Percentiles rank a stretch among this genome's conserved stretches.
Evolutionary conservation across 192 early-diverging fungal species (phyloP).

Genomic region (Podila horticola): DNA sequence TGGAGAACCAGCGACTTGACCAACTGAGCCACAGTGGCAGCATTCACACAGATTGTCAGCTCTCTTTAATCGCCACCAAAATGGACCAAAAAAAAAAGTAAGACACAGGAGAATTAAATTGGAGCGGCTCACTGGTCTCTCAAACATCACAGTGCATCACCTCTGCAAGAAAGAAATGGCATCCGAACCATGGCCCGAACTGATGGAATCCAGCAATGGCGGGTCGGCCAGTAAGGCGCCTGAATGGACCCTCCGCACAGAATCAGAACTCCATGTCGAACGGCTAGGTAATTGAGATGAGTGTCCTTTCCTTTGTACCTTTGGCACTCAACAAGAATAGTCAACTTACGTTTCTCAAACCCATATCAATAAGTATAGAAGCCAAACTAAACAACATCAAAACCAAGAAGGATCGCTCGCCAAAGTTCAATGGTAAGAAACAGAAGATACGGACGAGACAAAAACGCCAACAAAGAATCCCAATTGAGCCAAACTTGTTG

Average conservation of each 20-base stretch:
- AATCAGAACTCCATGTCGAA: constrained; percentile 47
- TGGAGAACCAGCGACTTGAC: too few relatives aligned
- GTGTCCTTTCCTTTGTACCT: neutral
- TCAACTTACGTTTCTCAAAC: neutral
- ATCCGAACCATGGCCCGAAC: constrained; percentile 26
- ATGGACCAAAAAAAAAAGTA: too few relatives aligned
- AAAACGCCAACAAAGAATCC: too few relatives aligned
- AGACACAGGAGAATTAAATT: too few relatives aligned
- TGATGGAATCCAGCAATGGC: neutral
- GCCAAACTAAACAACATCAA: constrained; percentile 33
- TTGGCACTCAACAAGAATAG: neutral
- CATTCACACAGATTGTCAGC: too few relatives aligned
- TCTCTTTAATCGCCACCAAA: too few relatives aligned
- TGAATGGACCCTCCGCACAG: constrained; percentile 33
- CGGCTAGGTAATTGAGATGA: constrained; percentile 22
- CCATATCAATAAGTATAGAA: constrained; percentile 2
- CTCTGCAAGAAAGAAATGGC: neutral
- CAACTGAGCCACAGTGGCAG: too few relatives aligned
- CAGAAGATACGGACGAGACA: neutral
- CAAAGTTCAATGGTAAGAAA: neutral
- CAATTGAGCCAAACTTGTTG: neutral
- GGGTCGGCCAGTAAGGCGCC: constrained; percentile 6
- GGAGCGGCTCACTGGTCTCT: too few relatives aligned
- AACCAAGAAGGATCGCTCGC: constrained; percentile 6
- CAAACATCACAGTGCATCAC: neutral